A percentile compares a stretch with the other conserved stretches of the same genome.
phyloP scores from a whole-genome alignment of 2,329 filamentous ascomycete species.

The Ophiostoma tasmaniense region DNA sequence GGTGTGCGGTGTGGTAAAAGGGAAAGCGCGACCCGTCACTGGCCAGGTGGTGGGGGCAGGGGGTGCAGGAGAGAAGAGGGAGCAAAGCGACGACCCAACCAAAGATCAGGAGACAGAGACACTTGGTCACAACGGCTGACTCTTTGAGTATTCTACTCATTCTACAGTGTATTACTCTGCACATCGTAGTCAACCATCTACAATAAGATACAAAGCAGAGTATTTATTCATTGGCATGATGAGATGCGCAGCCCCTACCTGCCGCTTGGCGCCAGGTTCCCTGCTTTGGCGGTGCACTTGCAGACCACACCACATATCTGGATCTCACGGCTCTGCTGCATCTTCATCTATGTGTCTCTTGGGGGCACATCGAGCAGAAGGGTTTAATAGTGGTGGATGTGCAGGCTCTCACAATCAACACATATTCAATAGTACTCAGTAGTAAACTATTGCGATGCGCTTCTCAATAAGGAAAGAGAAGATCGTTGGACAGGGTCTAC shows the following conservation, averaged over 20 bases:
- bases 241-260: not conserved
- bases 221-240: no score
- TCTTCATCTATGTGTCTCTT: not conserved
- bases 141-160: not conserved
- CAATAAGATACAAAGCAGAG: no score
- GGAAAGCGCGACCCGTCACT: slow-evolving; percentile 13
- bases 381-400: not conserved
- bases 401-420: not conserved
- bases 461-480: slow-evolving; percentile 1
- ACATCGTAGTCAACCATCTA: no score
- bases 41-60: slow-evolving; percentile 8
- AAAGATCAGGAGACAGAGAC: not conserved
- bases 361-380: not conserved
- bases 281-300: slow-evolving; percentile 5
- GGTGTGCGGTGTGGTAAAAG: slow-evolving; percentile 13
- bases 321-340: not conserved
- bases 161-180: no score
- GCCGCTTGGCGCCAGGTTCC: slow-evolving; percentile 6
- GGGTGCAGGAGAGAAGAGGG: not conserved
- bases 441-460: not conserved
- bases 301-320: not conserved
- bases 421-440: not conserved
- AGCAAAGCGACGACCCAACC: not conserved
- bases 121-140: not conserved
- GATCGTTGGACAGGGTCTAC: not conserved